Evolutionary conservation across 257 asterid genomes (phyloP).

Genomic region (Solanum lycopersicoides): DNA sequence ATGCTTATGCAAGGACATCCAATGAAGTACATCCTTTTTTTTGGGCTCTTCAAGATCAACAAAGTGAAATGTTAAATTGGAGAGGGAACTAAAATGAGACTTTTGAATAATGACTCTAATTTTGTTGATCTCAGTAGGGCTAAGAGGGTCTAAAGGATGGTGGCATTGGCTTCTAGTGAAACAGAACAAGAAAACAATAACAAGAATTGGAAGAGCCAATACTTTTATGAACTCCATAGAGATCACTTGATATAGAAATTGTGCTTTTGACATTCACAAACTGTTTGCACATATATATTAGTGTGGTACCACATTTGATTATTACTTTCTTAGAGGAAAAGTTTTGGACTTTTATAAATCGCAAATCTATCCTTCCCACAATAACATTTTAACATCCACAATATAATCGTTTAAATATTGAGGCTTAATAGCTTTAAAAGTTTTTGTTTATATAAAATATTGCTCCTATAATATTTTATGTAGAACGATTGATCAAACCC

Average conservation of each 20-base stretch:
- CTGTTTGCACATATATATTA: not conserved
- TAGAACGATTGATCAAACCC: no score
- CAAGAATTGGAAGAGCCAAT: conserved; percentile 3
- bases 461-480: no score
- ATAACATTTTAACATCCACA: not conserved
- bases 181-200: not conserved
- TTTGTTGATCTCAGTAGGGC: conserved; percentile 35
- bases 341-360: not conserved
- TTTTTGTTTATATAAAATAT: no score
- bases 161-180: conserved; percentile 13
- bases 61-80: conserved; percentile 44
- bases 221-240: not conserved
- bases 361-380: not conserved
- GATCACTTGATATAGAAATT: not conserved
- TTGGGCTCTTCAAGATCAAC: conserved; percentile 63
- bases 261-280: not conserved
- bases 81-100: conserved; percentile 13
- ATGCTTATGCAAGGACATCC: conserved; percentile 18
- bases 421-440: no score
- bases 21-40: conserved; percentile 39
- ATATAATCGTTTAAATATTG: not conserved
- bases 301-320: not conserved
- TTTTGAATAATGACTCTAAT: conserved; percentile 28
- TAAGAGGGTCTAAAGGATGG: conserved; percentile 74
- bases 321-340: not conserved